Evolutionary conservation across 495 filamentous ascomycete genomes (phyloP).

Genomic region (Xylaria flabelliformis): DNA sequence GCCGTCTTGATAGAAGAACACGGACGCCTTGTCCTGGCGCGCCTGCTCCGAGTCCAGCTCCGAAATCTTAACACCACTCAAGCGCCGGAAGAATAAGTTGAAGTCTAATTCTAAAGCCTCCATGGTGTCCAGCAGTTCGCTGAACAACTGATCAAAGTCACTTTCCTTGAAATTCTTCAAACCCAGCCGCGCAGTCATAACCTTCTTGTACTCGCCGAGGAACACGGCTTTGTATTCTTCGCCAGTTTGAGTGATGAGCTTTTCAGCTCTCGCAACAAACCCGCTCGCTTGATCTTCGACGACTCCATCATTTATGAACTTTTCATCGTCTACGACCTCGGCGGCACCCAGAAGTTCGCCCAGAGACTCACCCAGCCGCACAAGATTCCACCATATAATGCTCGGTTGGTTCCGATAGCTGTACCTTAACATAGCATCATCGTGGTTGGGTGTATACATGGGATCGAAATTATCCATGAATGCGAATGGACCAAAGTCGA

Average conservation of each 20-base stretch:
- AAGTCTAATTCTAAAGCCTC: conserved; percentile 85
- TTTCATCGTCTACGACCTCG: conserved; percentile 66
- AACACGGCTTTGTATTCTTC: conserved; percentile 90
- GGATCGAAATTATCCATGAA: conserved; percentile 97
- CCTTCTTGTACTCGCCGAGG: conserved; percentile 79
- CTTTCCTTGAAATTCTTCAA: conserved; percentile 66
- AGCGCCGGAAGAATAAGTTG: conserved; percentile 84
- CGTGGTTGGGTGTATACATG: conserved; percentile 93
- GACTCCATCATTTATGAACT: conserved; percentile 75
- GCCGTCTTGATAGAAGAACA: conserved; percentile 76
- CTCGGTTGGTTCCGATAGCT: conserved; percentile 92
- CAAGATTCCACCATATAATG: conserved; percentile 98
- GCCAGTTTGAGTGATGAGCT: conserved; percentile 74
- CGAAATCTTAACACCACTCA: conserved; percentile 63
- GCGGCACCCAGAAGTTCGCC: conserved; percentile 87
- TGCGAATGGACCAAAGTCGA: conserved; percentile 96
- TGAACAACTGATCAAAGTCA: conserved; percentile 81
- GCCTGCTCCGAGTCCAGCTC: conserved; percentile 66
- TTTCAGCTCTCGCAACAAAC: conserved; percentile 79
- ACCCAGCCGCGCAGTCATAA: conserved; percentile 81
- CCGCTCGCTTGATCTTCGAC: conserved; percentile 68
- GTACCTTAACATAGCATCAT: conserved; percentile 87
- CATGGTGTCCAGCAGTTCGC: conserved; percentile 80
- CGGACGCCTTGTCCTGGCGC: conserved; percentile 60
- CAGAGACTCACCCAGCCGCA: conserved; percentile 87